phyloP scores from a whole-genome alignment of 164 flowering plant genomes.

The Berberis thunbergii region DNA sequence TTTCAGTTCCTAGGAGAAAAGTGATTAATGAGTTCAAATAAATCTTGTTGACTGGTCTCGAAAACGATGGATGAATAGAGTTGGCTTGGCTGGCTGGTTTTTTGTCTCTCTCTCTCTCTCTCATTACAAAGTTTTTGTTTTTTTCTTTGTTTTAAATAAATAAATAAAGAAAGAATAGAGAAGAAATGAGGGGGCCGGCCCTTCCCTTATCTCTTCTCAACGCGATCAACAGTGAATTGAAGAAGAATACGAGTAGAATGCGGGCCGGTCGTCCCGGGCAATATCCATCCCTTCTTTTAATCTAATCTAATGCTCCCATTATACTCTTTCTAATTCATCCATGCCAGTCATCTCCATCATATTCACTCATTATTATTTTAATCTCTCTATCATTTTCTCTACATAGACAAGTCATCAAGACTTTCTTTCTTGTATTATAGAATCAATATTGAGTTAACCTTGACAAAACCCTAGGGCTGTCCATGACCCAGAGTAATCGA shows the following conservation, averaged over 20 bases:
- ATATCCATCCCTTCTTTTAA: constrained; percentile 2
- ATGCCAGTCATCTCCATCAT: not conserved
- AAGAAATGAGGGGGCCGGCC: constrained; percentile 1
- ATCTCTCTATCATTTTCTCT: too few species aligned
- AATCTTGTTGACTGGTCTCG: constrained; percentile 16
- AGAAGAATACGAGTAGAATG: constrained; percentile 20
- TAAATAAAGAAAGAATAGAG: not conserved
- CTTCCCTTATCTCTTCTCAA: not conserved
- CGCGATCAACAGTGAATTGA: not conserved
- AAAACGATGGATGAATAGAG: constrained; percentile 11
- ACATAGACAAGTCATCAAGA: too few species aligned
- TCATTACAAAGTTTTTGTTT: not conserved
- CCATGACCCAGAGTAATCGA: too few species aligned
- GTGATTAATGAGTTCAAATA: not conserved
- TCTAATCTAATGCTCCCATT: too few species aligned
- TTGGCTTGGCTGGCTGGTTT: not conserved
- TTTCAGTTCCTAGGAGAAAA: constrained; percentile 9
- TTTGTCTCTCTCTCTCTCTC: constrained; percentile 2
- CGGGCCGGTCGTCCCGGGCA: constrained; percentile 23
- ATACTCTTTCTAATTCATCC: not conserved
- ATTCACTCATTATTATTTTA: too few species aligned
- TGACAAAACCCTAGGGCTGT: too few species aligned
- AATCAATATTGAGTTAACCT: too few species aligned
- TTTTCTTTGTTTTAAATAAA: not conserved
- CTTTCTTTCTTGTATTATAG: too few species aligned